phyloP scores from a whole-genome alignment of 2,329 filamentous ascomycete genomes.

The Neofusicoccum kwambonambiense region DNA sequence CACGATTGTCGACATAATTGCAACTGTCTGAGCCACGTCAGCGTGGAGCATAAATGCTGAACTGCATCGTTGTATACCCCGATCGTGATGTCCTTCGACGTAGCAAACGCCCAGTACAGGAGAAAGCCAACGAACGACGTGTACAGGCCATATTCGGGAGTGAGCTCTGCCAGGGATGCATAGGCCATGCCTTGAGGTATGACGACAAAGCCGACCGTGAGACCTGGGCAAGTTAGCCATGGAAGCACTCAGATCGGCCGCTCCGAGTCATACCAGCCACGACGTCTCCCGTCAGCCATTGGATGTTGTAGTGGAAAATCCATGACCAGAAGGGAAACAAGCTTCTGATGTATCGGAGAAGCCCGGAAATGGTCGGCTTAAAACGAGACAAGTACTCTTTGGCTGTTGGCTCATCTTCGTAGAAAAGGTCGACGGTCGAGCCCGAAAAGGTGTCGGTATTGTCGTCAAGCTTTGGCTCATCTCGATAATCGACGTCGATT shows the following conservation, averaged over 20 bases:
- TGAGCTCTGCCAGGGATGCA: conserved; percentile 84
- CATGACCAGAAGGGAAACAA: conserved; percentile 31
- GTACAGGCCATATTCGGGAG: conserved; percentile 83
- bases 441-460: conserved; percentile 61
- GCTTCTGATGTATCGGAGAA: conserved; percentile 35
- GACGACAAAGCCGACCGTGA: conserved; percentile 73
- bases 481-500: conserved; percentile 73
- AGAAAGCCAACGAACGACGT: conserved; percentile 94
- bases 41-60: not conserved
- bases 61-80: conserved; percentile 61
- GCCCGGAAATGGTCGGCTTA: conserved; percentile 57
- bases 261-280: conserved; percentile 26
- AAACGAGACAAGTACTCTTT: conserved; percentile 68
- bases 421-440: conserved; percentile 63
- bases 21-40: conserved; percentile 64
- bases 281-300: conserved; percentile 31
- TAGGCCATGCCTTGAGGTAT: conserved; percentile 96
- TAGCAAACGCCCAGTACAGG: conserved; percentile 95
- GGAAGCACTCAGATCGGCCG: not conserved
- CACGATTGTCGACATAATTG: conserved; percentile 85
- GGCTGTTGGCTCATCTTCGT: conserved; percentile 76
- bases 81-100: conserved; percentile 79
- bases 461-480: conserved; percentile 59
- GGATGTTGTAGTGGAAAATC: conserved; percentile 29
- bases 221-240: conserved; percentile 36